Conservation (phyloP, 169 alveolate species). For the Cryptosporidium xiaoi region DNA sequence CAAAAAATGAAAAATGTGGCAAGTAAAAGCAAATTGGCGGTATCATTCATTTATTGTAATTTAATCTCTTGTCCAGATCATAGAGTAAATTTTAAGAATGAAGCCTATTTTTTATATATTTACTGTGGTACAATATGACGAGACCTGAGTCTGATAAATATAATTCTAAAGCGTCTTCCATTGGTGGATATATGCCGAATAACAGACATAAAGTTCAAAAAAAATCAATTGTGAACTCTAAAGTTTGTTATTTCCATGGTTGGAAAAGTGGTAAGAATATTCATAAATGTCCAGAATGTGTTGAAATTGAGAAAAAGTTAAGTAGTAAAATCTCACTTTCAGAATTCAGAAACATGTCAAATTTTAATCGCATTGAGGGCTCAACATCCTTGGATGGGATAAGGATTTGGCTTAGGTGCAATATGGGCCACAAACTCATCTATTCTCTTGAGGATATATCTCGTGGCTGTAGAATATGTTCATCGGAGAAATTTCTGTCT, state of each 20-base stretch:
- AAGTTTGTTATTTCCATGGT: slow-evolving; percentile 54
- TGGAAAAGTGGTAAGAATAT: slow-evolving; percentile 65
- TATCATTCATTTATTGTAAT: too few relatives aligned
- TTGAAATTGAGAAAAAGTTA: slow-evolving; percentile 49
- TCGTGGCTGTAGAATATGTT: slow-evolving; percentile 59
- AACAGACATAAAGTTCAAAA: background rate
- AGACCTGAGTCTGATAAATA: too few relatives aligned
- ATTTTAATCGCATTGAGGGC: slow-evolving; percentile 40
- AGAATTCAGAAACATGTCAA: slow-evolving; percentile 31
- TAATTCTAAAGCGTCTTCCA: too few relatives aligned
- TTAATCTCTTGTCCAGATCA: too few relatives aligned
- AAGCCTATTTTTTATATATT: too few relatives aligned
- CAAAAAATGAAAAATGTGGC: background rate
- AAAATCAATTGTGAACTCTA: background rate
- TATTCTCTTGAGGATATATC: slow-evolving; percentile 48
- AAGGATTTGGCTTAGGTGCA: slow-evolving; percentile 67
- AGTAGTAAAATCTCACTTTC: slow-evolving; percentile 6
- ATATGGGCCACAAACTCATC: slow-evolving; percentile 64
- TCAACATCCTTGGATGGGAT: slow-evolving; percentile 36
- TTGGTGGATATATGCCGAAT: too few relatives aligned
- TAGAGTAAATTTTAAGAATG: too few relatives aligned
- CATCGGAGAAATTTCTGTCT: slow-evolving; percentile 66
- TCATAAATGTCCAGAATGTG: slow-evolving; percentile 68
- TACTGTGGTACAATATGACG: too few relatives aligned
- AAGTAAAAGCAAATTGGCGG: background rate